phyloP scores from a whole-genome alignment of 2,329 filamentous ascomycete species.

The Aaosphaeria pasadenensis region DNA sequence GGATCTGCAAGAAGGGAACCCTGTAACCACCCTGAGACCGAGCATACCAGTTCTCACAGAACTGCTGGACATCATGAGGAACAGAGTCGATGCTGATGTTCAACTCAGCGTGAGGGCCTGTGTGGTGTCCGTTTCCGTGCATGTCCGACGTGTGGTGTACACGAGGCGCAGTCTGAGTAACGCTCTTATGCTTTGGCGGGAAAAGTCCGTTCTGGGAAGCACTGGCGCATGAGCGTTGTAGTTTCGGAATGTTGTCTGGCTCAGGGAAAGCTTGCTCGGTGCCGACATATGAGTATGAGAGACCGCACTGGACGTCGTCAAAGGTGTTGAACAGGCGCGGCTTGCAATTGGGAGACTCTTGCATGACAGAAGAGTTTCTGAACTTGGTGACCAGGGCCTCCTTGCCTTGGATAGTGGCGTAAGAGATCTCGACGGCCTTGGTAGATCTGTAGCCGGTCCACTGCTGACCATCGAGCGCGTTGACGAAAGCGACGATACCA shows the following conservation, averaged over 20 bases:
- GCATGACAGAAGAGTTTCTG: constrained; percentile 93
- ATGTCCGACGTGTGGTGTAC: no score
- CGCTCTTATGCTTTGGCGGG: constrained; percentile 51
- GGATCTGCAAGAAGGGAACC: no score
- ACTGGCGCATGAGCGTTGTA: constrained; percentile 83
- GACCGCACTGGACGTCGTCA: constrained; percentile 42
- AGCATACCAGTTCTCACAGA: no score
- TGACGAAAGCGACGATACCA: constrained; percentile 28
- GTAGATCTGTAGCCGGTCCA: constrained; percentile 80
- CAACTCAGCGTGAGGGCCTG: no score
- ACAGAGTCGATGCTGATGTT: no score
- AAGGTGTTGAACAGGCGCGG: constrained; percentile 65
- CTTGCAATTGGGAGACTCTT: constrained; percentile 75
- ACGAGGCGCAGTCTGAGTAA: no score
- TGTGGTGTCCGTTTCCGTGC: no score
- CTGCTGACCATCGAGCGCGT: constrained; percentile 25
- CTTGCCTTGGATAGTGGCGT: constrained; percentile 94
- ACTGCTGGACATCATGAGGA: no score
- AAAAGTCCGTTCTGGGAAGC: constrained; percentile 84
- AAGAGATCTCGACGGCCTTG: constrained; percentile 87
- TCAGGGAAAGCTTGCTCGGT: constrained; percentile 72
- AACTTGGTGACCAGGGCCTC: constrained; percentile 94
- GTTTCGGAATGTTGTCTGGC: constrained; percentile 82
- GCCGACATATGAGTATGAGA: constrained; percentile 52
- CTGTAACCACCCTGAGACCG: no score